Conservation (phyloP, 2,329 filamentous ascomycete genomes). For the Westerdykella aurantiaca region DNA sequence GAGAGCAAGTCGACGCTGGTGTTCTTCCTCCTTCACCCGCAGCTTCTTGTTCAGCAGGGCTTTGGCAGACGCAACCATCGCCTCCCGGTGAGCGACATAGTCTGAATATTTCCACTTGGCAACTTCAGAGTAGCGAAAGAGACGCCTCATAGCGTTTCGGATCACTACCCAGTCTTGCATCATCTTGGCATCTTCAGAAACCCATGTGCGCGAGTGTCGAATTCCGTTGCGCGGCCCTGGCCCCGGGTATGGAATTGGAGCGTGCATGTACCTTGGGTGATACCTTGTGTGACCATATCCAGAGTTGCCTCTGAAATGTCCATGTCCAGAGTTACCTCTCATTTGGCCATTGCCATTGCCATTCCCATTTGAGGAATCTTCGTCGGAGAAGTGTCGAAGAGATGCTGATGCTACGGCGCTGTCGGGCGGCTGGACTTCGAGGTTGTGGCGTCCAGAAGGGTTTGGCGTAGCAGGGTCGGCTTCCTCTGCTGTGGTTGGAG, state of each 20-base stretch:
- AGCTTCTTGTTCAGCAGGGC: slow-evolving; percentile 11
- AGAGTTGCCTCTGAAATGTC: too few species aligned
- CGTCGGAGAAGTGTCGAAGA: too few species aligned
- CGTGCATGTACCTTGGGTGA: background rate
- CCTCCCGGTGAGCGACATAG: slow-evolving; percentile 29
- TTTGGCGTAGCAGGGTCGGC: too few species aligned
- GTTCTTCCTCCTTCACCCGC: slow-evolving; percentile 11
- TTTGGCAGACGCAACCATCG: slow-evolving; percentile 15
- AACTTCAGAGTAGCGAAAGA: slow-evolving; percentile 30
- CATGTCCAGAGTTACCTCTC: too few species aligned
- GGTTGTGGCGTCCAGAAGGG: too few species aligned
- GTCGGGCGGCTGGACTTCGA: too few species aligned
- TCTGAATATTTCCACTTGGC: slow-evolving; percentile 28
- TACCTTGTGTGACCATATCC: too few species aligned
- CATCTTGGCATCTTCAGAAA: slow-evolving; percentile 20
- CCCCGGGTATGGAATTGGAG: background rate
- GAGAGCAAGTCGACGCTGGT: background rate
- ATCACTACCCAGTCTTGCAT: slow-evolving; percentile 26
- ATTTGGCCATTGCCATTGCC: too few species aligned
- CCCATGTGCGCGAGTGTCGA: slow-evolving; percentile 20
- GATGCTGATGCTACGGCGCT: too few species aligned
- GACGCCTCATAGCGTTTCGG: slow-evolving; percentile 31
- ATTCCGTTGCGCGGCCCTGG: slow-evolving; percentile 1
- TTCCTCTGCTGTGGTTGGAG: too few species aligned
- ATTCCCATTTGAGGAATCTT: too few species aligned